phyloP scores from a whole-genome alignment of 768 basidiomycete genomes.

The Hygrophorus pudorinus region DNA sequence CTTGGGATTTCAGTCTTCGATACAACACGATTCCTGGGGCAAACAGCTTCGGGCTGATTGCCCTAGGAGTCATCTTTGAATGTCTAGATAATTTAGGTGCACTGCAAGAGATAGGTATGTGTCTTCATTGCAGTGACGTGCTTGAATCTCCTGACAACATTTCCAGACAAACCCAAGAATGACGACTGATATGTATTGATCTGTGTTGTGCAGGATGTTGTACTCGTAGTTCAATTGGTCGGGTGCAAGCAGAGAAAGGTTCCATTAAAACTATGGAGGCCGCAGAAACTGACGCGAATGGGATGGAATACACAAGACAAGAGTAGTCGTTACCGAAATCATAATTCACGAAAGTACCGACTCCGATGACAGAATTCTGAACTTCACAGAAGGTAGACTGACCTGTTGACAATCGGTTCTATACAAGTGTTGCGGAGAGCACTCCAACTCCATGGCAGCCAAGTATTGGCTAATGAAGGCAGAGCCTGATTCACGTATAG shows the following conservation, averaged over 20 bases:
- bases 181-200: no score
- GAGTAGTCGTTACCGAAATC: no score
- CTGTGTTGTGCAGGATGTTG: no score
- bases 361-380: background rate
- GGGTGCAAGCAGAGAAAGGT: no score
- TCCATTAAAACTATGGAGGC: no score
- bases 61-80: background rate
- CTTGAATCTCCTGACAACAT: no score
- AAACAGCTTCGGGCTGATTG: constrained; percentile 58
- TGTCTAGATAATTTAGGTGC: constrained; percentile 4
- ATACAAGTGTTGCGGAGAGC: background rate
- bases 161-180: no score
- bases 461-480: constrained; percentile 75
- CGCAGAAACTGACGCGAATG: no score
- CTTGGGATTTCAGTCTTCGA: constrained; percentile 48
- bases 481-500: constrained; percentile 74
- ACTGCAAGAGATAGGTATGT: no score
- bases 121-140: no score
- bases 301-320: no score
- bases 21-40: constrained; percentile 35
- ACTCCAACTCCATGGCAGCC: constrained; percentile 4
- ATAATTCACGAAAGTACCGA: background rate
- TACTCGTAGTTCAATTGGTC: no score
- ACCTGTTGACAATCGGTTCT: background rate
- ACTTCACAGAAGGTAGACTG: background rate